A percentile compares a stretch with the other conserved stretches of the same genome.
Conservation (phyloP, 106 monocot species). For the Posidonia australis region DNA sequence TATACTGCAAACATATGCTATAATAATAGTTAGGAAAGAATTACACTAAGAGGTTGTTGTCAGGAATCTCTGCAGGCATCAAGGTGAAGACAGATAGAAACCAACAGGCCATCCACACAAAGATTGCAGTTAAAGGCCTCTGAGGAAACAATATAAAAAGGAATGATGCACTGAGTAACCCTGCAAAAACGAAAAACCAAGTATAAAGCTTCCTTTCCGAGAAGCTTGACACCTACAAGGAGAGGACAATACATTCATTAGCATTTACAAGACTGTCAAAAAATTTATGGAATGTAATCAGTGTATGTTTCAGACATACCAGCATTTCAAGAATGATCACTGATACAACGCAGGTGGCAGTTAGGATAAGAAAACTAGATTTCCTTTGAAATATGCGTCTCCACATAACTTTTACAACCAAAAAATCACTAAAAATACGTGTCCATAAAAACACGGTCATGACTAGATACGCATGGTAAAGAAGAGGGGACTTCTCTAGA, state of each 20-base stretch:
- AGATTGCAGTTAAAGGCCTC: constrained; percentile 35
- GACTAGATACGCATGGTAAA: constrained; percentile 69
- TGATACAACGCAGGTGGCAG: constrained; percentile 23
- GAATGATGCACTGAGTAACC: constrained; percentile 35
- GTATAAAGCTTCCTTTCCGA: constrained; percentile 80
- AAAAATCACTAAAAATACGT: constrained; percentile 38
- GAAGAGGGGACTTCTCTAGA: constrained; percentile 70
- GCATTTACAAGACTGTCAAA: neutral
- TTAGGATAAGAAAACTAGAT: constrained; percentile 30
- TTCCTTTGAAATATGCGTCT: constrained; percentile 25
- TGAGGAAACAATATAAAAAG: constrained; percentile 11
- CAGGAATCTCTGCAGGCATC: constrained; percentile 98
- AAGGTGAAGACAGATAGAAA: constrained; percentile 76
- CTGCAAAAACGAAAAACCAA: constrained; percentile 62
- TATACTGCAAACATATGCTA: no score
- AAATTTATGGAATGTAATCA: neutral
- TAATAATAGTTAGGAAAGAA: constrained; percentile 11
- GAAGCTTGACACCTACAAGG: constrained; percentile 64
- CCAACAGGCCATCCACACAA: constrained; percentile 54
- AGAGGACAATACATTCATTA: neutral
- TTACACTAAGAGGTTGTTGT: constrained; percentile 78
- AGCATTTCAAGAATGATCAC: constrained; percentile 70
- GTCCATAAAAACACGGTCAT: constrained; percentile 78
- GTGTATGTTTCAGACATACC: constrained; percentile 21
- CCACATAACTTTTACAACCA: constrained; percentile 40